phyloP scores from a whole-genome alignment of 352 stramenopile species.

The Phytophthora vignae region DNA sequence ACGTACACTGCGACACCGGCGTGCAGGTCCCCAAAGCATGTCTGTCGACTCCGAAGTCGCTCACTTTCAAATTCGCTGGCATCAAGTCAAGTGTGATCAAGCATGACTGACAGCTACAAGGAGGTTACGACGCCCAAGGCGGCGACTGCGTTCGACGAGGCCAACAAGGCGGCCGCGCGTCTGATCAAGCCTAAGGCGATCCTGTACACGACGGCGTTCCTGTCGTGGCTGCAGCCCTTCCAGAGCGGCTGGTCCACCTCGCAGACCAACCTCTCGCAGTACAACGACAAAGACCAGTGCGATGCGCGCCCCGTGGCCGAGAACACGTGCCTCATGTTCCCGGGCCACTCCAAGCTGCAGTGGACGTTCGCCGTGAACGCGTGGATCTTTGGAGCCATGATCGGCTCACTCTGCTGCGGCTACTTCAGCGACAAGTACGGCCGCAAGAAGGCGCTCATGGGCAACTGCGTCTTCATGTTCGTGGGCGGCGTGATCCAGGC shows the following conservation, averaged over 20 bases:
- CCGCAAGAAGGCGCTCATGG: constrained; percentile 30
- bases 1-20: background rate
- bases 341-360: constrained; percentile 18
- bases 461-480: constrained; percentile 52
- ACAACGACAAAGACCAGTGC: constrained; percentile 15
- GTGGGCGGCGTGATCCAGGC: constrained; percentile 35
- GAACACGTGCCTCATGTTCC: constrained; percentile 23
- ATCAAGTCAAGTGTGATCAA: background rate
- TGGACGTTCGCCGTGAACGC: constrained; percentile 32
- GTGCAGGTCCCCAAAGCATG: background rate
- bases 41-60: background rate
- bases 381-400: constrained; percentile 37
- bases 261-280: constrained; percentile 22
- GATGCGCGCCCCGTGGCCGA: constrained; percentile 20
- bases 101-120: background rate
- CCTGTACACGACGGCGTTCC: constrained; percentile 15
- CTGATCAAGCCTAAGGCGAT: constrained; percentile 19
- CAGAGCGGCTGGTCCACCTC: constrained; percentile 22
- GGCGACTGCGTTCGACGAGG: constrained; percentile 17
- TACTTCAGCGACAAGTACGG: constrained; percentile 30
- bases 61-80: background rate
- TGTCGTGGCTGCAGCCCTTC: constrained; percentile 20
- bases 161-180: constrained; percentile 24
- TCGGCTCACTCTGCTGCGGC: constrained; percentile 32
- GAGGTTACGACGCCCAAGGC: background rate